phyloP scores from a whole-genome alignment of 2,329 filamentous ascomycete genomes.

The Fusarium sp. region DNA sequence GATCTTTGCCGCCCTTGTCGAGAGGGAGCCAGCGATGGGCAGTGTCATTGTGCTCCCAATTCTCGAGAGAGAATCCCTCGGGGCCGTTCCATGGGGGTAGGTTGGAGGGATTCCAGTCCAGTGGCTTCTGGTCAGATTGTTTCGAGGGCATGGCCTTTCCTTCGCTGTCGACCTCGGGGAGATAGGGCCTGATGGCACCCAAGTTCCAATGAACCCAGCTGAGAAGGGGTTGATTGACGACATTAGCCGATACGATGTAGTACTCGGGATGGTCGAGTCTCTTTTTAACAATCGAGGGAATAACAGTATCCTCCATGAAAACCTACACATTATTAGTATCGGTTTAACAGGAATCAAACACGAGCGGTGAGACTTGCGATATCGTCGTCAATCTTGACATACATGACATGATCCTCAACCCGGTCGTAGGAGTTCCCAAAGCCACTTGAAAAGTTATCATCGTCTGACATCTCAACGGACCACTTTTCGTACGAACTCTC shows the following conservation, averaged over 20 bases:
- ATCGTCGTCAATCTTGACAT: slow-evolving; percentile 50
- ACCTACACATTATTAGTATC: slow-evolving; percentile 36
- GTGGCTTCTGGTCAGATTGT: slow-evolving; percentile 26
- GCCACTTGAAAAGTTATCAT: slow-evolving; percentile 42
- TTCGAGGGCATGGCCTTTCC: slow-evolving; percentile 34
- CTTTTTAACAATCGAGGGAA: slow-evolving; percentile 62
- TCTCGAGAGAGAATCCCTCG: slow-evolving; percentile 41
- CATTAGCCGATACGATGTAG: slow-evolving; percentile 62
- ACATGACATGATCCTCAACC: slow-evolving; percentile 56
- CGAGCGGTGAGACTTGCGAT: slow-evolving; percentile 43
- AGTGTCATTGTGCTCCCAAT: slow-evolving; percentile 48
- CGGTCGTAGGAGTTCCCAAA: slow-evolving; percentile 52
- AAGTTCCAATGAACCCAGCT: slow-evolving; percentile 63
- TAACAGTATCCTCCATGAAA: slow-evolving; percentile 50
- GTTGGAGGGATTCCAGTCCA: slow-evolving; percentile 51
- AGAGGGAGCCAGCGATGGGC: slow-evolving; percentile 62
- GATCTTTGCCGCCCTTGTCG: slow-evolving; percentile 40
- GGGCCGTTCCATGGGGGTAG: slow-evolving; percentile 47
- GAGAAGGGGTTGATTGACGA: slow-evolving; percentile 64
- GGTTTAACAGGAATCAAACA: too few relatives aligned
- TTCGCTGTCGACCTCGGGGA: slow-evolving; percentile 53
- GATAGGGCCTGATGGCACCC: slow-evolving; percentile 60
- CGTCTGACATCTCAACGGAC: slow-evolving; percentile 45
- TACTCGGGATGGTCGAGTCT: slow-evolving; percentile 59
- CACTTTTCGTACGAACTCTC: slow-evolving; percentile 50